Percentiles rank a stretch among this genome's conserved stretches.
These are phyloP conservation scores for Hygrophoropsis aurantiaca DNA, from an alignment of 768 basidiomycete genomes.

Conservation along the genomic window DNA sequence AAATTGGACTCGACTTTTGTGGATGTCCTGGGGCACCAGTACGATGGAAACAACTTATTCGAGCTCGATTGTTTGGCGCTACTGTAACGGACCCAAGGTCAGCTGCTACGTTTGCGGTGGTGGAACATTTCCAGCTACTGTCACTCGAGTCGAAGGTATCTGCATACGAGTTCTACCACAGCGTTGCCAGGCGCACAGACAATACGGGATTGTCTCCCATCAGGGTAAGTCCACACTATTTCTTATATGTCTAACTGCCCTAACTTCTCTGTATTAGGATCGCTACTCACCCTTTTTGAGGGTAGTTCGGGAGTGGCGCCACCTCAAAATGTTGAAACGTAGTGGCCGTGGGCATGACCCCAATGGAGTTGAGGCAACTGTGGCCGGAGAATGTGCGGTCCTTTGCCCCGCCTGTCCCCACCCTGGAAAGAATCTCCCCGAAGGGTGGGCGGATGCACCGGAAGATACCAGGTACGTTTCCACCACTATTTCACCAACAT, in stretches of 20 bases:
- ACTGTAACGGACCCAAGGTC: conserved; percentile 19
- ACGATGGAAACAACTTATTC: conserved; percentile 7
- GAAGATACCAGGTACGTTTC: too few species aligned
- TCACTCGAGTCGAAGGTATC: conserved; percentile 26
- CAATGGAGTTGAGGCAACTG: conserved; percentile 15
- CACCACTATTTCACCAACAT: too few species aligned
- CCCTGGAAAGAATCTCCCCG: conserved; percentile 24
- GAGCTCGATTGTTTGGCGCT: conserved; percentile 5
- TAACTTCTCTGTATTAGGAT: too few species aligned
- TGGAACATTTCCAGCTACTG: conserved; percentile 10
- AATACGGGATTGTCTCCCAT: too few species aligned
- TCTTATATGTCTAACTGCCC: not conserved
- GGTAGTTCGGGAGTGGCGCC: conserved; percentile 9
- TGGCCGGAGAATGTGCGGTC: conserved; percentile 20
- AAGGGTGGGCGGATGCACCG: conserved; percentile 14
- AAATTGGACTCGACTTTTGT: conserved; percentile 9
- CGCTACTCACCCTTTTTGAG: conserved; percentile 9
- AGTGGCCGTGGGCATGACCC: conserved; percentile 15
- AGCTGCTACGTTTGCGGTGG: conserved; percentile 22
- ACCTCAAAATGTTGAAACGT: conserved; percentile 10
- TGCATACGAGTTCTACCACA: conserved; percentile 18
- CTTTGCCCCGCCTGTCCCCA: conserved; percentile 29
- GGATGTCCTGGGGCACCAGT: not conserved
- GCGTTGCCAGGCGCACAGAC: conserved; percentile 9
- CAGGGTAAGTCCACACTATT: conserved; percentile 4